phyloP scores from a whole-genome alignment of 106 monocot species.

The Dactylorhiza incarnata region DNA sequence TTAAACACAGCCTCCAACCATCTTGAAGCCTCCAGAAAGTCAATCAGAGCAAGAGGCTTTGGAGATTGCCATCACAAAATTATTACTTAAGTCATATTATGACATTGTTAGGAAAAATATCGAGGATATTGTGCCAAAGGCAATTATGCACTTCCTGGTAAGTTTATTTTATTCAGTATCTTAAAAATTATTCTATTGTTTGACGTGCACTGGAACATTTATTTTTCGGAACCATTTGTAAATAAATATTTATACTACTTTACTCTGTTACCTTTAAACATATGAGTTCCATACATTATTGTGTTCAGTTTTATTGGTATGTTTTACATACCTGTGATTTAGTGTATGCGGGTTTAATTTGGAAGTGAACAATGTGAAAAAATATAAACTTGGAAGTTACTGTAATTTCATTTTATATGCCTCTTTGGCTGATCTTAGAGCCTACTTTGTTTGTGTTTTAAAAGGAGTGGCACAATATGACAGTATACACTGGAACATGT shows the following conservation, averaged over 20 bases:
- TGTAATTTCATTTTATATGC: no score
- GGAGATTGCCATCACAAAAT: slow-evolving; percentile 82
- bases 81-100: slow-evolving; percentile 88
- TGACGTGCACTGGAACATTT: not conserved
- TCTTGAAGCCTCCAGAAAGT: slow-evolving; percentile 79
- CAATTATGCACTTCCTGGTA: slow-evolving; percentile 99
- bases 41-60: slow-evolving; percentile 72
- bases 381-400: not conserved
- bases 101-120: slow-evolving; percentile 94
- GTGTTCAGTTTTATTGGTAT: not conserved
- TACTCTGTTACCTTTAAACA: not conserved
- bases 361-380: not conserved
- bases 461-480: no score
- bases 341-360: not conserved
- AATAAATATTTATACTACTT: not conserved
- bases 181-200: not conserved
- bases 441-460: no score
- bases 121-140: slow-evolving; percentile 89
- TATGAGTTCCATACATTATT: not conserved
- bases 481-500: no score
- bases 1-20: slow-evolving; percentile 52
- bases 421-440: no score
- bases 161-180: not conserved
- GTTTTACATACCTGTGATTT: not conserved
- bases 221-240: not conserved